A percentile compares a stretch with the other conserved stretches of the same genome.
phyloP scores from a whole-genome alignment of 768 basidiomycete species.

The Krasilnikovozyma curviuscula region DNA sequence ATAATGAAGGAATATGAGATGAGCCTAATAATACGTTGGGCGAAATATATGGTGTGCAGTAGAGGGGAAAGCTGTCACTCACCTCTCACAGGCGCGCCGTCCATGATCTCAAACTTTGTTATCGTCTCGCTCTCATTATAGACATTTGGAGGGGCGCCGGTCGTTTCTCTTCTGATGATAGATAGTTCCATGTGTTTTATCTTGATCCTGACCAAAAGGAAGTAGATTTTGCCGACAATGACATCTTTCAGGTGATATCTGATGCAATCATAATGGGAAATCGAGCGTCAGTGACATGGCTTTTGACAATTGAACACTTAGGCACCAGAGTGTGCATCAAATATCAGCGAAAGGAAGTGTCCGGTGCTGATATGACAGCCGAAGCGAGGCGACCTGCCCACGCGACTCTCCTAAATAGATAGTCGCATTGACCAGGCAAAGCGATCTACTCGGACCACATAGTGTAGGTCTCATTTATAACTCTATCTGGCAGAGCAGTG shows the following conservation, averaged over 20 bases:
- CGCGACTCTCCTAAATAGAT: too few relatives aligned
- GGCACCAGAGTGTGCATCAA: background rate
- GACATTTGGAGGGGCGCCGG: slow-evolving; percentile 91
- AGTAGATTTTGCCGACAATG: slow-evolving; percentile 98
- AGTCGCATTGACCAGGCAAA: too few relatives aligned
- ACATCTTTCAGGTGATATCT: slow-evolving; percentile 99
- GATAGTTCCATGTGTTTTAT: slow-evolving; percentile 99
- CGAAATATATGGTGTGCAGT: background rate
- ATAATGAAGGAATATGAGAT: background rate
- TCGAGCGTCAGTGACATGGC: background rate
- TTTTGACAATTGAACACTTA: background rate
- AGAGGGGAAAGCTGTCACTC: background rate
- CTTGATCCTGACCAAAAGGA: slow-evolving; percentile 90
- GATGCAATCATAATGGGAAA: background rate
- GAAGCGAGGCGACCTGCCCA: too few relatives aligned
- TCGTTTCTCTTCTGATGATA: slow-evolving; percentile 92
- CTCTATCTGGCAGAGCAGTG: background rate
- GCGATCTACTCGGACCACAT: too few relatives aligned
- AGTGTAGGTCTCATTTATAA: too few relatives aligned
- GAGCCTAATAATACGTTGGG: background rate
- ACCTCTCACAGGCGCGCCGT: slow-evolving; percentile 93
- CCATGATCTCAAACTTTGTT: slow-evolving; percentile 99
- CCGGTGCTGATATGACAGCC: too few relatives aligned
- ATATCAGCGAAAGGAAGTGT: background rate
- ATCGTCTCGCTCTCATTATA: slow-evolving; percentile 99